These are phyloP conservation scores for Pseudevernia furfuracea DNA, from an alignment of 495 filamentous ascomycete species.

Conservation along the genomic window DNA sequence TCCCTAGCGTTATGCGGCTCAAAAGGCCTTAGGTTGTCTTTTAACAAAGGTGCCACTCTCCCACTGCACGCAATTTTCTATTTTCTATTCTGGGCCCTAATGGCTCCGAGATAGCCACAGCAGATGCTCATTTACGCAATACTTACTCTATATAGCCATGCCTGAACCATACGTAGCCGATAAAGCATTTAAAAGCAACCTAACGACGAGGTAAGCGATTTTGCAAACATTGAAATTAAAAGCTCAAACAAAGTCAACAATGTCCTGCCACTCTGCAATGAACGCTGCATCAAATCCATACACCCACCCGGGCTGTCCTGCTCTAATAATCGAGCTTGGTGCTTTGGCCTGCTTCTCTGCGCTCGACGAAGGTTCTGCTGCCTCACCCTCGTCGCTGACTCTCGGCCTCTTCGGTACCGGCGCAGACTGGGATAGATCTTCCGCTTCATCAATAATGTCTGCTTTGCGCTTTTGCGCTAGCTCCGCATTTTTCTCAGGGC, in stretches of 20 bases:
- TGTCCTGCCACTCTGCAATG: slow-evolving; percentile 41
- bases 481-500: slow-evolving; percentile 19
- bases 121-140: background rate
- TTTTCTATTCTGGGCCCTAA: too few species aligned
- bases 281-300: slow-evolving; percentile 42
- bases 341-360: slow-evolving; percentile 14
- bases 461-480: slow-evolving; percentile 15
- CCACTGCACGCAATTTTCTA: too few species aligned
- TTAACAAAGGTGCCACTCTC: too few species aligned
- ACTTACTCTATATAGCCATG: background rate
- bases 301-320: slow-evolving; percentile 39
- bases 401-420: slow-evolving; percentile 8
- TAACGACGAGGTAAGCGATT: background rate
- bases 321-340: slow-evolving; percentile 10
- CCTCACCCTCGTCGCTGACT: background rate
- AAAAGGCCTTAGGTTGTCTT: too few species aligned
- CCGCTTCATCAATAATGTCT: slow-evolving; percentile 3
- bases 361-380: slow-evolving; percentile 7
- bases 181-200: background rate
- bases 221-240: slow-evolving; percentile 20
- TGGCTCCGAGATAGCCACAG: background rate
- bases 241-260: slow-evolving; percentile 42
- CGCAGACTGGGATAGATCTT: slow-evolving; percentile 1
- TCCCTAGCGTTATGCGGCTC: too few species aligned
- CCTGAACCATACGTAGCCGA: background rate